Evolutionary conservation across 345 rosid species (phyloP), one percentile per base, ranked within the genome.

Genomic region (Raphanus raphanistrum): DNA sequence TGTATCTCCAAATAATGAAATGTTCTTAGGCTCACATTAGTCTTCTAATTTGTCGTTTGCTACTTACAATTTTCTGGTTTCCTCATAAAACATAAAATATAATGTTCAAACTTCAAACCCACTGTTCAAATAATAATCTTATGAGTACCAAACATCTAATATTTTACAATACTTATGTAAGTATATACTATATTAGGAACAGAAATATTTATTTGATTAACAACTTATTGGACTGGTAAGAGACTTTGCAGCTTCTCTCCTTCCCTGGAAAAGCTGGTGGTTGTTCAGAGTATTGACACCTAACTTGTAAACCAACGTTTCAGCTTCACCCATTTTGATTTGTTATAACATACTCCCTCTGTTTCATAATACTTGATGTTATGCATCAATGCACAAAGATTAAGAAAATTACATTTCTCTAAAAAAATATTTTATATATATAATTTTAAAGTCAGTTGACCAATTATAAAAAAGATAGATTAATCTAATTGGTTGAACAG

Each of bases 261-360:
- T 38, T 38, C 43, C 43, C 43, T 38, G 11, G 12, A 38, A 38
- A 38, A 38, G 43, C 43, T 38, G 43, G 43, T 38, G 38, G 9
- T 35, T 35, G 38, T 35, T 41, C 7, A 59, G 52, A 33, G 28
- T 43, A 13, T 11, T 11, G n/a, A 62, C 55, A 76, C 70, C 75
- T 32, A 76, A 76, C 70, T 50, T 36, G 54, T 21, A 45, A 28
- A 60, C 62, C 1, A 15, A 76, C 70, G 64, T 35, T 33, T 70
- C 52, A 76, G 17, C 21, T 33, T 48, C 68, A 25, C 12, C 62
- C 52, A 45, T 68, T 52, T 13, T 1, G 54, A 58, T 58, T 32
- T 71, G 41, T 32, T 67, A 32, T 76, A 48, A 45, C 4, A 13
- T 17, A n/a, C n/a, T n/a, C n/a, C n/a, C n/a, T n/a, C n/a, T n/a